These are phyloP conservation scores for Daedaleopsis nitida DNA, from an alignment of 768 basidiomycete species.

Conservation along the genomic window DNA sequence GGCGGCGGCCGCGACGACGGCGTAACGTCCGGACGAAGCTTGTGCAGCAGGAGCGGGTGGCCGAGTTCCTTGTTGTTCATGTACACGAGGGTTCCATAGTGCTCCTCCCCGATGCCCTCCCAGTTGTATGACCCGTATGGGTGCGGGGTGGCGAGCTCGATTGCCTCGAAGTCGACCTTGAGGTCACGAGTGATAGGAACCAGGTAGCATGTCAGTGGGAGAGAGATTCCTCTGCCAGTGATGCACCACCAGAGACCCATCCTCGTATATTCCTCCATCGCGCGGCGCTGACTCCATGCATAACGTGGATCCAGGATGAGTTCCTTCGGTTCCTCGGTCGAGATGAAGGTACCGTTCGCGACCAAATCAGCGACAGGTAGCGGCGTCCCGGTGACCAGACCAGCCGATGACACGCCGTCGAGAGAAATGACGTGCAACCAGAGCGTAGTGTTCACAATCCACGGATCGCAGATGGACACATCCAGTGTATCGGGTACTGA, in stretches of 20 bases:
- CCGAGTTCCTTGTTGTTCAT: slow-evolving; percentile 58
- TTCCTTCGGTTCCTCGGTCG: slow-evolving; percentile 33
- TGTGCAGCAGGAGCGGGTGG: slow-evolving; percentile 54
- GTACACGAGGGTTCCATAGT: slow-evolving; percentile 54
- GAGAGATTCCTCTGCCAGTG: slow-evolving; percentile 55
- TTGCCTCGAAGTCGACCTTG: slow-evolving; percentile 59
- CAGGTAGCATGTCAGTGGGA: slow-evolving; percentile 60
- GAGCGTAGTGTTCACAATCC: slow-evolving; percentile 55
- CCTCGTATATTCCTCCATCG: slow-evolving; percentile 69
- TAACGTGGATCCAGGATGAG: slow-evolving; percentile 47
- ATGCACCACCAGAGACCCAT: slow-evolving; percentile 63
- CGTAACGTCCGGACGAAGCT: slow-evolving; percentile 65
- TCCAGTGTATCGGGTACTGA: slow-evolving; percentile 55
- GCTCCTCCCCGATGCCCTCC: slow-evolving; percentile 49
- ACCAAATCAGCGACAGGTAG: slow-evolving; percentile 51
- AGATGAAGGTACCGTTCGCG: slow-evolving; percentile 39
- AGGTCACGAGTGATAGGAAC: slow-evolving; percentile 56
- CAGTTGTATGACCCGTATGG: slow-evolving; percentile 59
- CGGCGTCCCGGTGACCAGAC: slow-evolving; percentile 65
- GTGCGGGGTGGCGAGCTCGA: slow-evolving; percentile 49
- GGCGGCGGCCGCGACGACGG: slow-evolving; percentile 58
- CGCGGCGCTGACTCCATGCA: slow-evolving; percentile 46
- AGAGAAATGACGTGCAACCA: slow-evolving; percentile 67
- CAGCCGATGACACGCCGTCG: slow-evolving; percentile 52
- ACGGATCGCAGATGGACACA: slow-evolving; percentile 67